These are phyloP conservation scores for Rhamnella rubrinervis DNA, from an alignment of 331 rosid species.

Conservation along the genomic window DNA sequence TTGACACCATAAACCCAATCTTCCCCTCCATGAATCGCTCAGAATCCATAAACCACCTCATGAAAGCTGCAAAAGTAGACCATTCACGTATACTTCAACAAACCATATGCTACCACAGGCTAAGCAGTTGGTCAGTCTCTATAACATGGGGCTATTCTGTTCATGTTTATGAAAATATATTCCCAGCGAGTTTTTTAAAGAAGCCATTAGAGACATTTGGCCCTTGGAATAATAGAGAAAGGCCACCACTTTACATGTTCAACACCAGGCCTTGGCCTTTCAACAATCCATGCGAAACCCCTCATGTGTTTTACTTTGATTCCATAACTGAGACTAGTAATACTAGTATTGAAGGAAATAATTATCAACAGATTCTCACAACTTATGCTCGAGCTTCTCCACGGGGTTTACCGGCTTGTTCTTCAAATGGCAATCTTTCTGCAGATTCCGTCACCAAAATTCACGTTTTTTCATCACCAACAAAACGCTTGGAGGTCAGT, in stretches of 20 bases:
- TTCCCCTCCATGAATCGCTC: slow-evolving; percentile 46
- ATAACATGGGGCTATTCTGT: slow-evolving; percentile 46
- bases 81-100: slow-evolving; percentile 43
- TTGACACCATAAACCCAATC: slow-evolving; percentile 42
- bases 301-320: slow-evolving; percentile 37
- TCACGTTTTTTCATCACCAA: slow-evolving; percentile 28
- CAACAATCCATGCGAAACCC: slow-evolving; percentile 31
- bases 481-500: slow-evolving; percentile 25
- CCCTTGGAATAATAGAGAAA: slow-evolving; percentile 12
- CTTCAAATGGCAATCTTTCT: slow-evolving; percentile 26
- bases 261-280: slow-evolving; percentile 27
- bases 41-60: slow-evolving; percentile 37
- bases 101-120: slow-evolving; percentile 35
- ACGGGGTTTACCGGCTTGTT: slow-evolving; percentile 32
- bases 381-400: slow-evolving; percentile 29
- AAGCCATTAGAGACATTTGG: slow-evolving; percentile 43
- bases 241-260: slow-evolving; percentile 33
- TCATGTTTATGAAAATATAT: slow-evolving; percentile 32
- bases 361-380: slow-evolving; percentile 1
- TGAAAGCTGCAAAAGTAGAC: slow-evolving; percentile 35
- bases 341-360: neutral
- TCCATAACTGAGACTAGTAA: slow-evolving; percentile 1
- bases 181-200: slow-evolving; percentile 24
- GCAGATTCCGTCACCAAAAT: slow-evolving; percentile 33
- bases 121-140: slow-evolving; percentile 45